Evolutionary conservation across 2,329 filamentous ascomycete genomes (phyloP).

Genomic region (Chaetoscypha palmicola): DNA sequence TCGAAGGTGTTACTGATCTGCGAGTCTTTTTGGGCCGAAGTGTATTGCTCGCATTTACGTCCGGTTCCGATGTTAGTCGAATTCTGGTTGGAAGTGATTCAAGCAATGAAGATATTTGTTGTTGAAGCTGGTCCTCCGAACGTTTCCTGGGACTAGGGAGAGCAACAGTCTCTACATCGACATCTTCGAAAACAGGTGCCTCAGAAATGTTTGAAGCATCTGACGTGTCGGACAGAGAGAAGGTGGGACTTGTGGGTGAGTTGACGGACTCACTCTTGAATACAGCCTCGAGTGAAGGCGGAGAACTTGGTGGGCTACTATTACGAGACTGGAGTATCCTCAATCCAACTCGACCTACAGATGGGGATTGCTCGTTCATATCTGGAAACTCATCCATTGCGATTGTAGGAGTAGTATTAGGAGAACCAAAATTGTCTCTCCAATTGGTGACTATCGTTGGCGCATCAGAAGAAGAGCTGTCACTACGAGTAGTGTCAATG

Average conservation of each 20-base stretch:
- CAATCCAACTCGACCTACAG: conserved; percentile 17
- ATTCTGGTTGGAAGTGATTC: conserved; percentile 74
- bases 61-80: conserved; percentile 54
- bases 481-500: conserved; percentile 7
- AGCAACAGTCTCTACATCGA: conserved; percentile 18
- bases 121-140: conserved; percentile 62
- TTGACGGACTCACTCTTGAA: background rate
- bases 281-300: conserved; percentile 11
- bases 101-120: conserved; percentile 73
- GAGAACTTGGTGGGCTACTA: conserved; percentile 22
- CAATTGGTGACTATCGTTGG: conserved; percentile 16
- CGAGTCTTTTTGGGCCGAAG: conserved; percentile 31
- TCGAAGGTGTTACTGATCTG: conserved; percentile 27
- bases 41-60: conserved; percentile 13
- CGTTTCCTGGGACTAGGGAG: conserved; percentile 22
- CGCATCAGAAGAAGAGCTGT: conserved; percentile 19
- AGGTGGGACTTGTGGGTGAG: conserved; percentile 17
- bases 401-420: conserved; percentile 11
- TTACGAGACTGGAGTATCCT: conserved; percentile 15
- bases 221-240: conserved; percentile 11
- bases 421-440: conserved; percentile 1
- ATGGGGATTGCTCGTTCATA: conserved; percentile 19
- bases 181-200: conserved; percentile 20
- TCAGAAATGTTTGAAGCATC: conserved; percentile 15
- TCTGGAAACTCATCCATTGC: conserved; percentile 5